Evolutionary conservation across 208 protist species (phyloP).

Genomic region (Blastocrithidia nonstop): DNA sequence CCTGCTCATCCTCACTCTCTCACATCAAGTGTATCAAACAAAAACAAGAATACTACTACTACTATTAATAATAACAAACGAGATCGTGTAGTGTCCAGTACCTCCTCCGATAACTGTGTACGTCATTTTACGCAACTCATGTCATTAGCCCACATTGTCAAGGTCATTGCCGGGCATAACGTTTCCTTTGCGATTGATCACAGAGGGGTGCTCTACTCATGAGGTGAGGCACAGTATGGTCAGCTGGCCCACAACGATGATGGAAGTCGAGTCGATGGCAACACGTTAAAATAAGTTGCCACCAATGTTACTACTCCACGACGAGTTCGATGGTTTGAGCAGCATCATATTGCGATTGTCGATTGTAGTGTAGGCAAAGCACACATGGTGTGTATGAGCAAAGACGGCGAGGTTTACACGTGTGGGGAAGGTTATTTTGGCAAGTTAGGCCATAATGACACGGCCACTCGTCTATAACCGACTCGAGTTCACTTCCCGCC

Average conservation of each 20-base stretch:
- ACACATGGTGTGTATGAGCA: slow-evolving; percentile 43
- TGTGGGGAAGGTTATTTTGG: slow-evolving; percentile 51
- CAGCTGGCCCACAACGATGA: slow-evolving; percentile 55
- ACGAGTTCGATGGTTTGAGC: slow-evolving; percentile 51
- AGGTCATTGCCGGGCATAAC: slow-evolving; percentile 43
- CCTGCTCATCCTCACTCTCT: no score
- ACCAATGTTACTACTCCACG: slow-evolving; percentile 23
- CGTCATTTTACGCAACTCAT: slow-evolving; percentile 26
- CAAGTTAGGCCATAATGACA: slow-evolving; percentile 53
- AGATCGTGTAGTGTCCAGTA: no score
- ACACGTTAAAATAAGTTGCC: slow-evolving; percentile 37
- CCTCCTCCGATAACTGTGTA: slow-evolving; percentile 3
- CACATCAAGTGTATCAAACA: no score
- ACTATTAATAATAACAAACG: no score
- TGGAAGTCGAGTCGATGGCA: slow-evolving; percentile 33
- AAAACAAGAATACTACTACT: no score
- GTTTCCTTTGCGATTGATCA: slow-evolving; percentile 43
- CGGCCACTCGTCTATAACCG: slow-evolving; percentile 16
- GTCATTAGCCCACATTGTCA: slow-evolving; percentile 28
- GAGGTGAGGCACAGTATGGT: slow-evolving; percentile 56
- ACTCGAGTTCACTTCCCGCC: slow-evolving; percentile 39
- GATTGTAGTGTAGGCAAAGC: slow-evolving; percentile 43
- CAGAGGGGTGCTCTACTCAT: slow-evolving; percentile 47
- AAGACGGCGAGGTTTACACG: slow-evolving; percentile 48
- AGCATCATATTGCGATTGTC: slow-evolving; percentile 37